A percentile compares a stretch with the other conserved stretches of the same genome.
These are phyloP conservation scores for Chloromonas sp. DNA, from an alignment of 163 green algal genomes.

Conservation along the genomic window DNA sequence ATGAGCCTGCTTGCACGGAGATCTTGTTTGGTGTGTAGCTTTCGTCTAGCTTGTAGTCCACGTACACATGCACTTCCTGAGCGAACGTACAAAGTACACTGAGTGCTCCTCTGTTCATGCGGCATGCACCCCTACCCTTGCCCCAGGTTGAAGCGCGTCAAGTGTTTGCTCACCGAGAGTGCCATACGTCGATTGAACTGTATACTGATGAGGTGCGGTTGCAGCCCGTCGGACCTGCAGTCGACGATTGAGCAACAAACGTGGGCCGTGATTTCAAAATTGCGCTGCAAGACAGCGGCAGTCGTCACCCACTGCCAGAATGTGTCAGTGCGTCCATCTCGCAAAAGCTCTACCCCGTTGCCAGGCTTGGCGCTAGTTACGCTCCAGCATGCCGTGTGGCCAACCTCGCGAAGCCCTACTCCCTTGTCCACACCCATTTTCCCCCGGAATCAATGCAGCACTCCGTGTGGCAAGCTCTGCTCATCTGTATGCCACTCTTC, in stretches of 20 bases:
- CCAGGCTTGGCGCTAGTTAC: slow-evolving; percentile 93
- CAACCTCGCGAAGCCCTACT: slow-evolving; percentile 49
- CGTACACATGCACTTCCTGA: slow-evolving; percentile 69
- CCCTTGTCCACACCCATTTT: no score
- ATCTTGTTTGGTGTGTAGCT: slow-evolving; percentile 93
- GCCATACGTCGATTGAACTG: slow-evolving; percentile 88
- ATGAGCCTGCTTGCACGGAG: slow-evolving; percentile 76
- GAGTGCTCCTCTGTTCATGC: no score
- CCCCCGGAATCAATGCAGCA: no score
- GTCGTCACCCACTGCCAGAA: slow-evolving; percentile 86
- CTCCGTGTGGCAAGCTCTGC: no score
- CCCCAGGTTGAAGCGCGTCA: no score
- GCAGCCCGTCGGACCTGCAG: slow-evolving; percentile 75
- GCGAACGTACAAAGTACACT: no score
- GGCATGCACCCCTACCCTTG: no score
- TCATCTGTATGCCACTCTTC: no score
- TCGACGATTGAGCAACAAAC: no score
- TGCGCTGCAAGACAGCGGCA: no score
- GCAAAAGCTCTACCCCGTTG: slow-evolving; percentile 90
- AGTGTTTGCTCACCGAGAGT: slow-evolving; percentile 50
- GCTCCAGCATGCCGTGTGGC: slow-evolving; percentile 79
- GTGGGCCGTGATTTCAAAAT: no score
- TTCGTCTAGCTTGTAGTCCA: slow-evolving; percentile 93
- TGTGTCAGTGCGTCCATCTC: slow-evolving; percentile 84
- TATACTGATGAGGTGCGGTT: slow-evolving; percentile 92